Percentiles rank a stretch among this genome's conserved stretches.
phyloP scores from a whole-genome alignment of 1,284 basidiomycete species.

The Ganoderma resinaceum region DNA sequence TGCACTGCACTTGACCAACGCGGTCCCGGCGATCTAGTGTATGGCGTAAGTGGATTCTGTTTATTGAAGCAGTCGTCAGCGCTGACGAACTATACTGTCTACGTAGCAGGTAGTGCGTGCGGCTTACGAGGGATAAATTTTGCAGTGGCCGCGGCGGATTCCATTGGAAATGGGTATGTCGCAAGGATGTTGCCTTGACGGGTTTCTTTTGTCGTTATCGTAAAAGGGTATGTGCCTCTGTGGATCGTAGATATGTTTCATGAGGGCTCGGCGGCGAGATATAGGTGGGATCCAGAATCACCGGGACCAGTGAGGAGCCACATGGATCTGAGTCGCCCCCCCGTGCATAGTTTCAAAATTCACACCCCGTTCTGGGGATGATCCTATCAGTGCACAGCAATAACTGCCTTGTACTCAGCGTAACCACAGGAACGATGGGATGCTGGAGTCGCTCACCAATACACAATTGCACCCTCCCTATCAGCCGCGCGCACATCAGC shows the following conservation, averaged over 20 bases:
- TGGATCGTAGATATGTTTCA: not conserved
- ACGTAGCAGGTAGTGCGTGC: not conserved
- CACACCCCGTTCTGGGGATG: not conserved
- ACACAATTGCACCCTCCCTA: not conserved
- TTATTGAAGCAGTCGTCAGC: not conserved
- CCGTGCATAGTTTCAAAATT: not conserved
- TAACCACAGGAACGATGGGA: not conserved
- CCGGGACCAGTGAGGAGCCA: not conserved
- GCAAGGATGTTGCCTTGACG: not conserved
- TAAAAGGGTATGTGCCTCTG: not conserved
- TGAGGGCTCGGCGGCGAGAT: not conserved
- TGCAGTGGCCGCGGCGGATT: not conserved
- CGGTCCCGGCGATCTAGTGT: not conserved
- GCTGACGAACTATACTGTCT: not conserved
- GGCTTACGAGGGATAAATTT: not conserved
- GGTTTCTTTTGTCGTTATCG: not conserved
- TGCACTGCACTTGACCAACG: not conserved
- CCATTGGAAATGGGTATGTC: not conserved
- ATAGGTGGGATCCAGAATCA: not conserved
- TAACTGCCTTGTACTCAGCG: not conserved
- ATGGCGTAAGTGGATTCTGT: not conserved
- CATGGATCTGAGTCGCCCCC: not conserved
- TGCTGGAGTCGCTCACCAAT: not conserved
- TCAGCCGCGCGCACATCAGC: not conserved
- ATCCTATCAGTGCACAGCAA: slow-evolving; percentile 1